phyloP scores from a whole-genome alignment of 2,329 filamentous ascomycete species.

The Xylaria sp. region DNA sequence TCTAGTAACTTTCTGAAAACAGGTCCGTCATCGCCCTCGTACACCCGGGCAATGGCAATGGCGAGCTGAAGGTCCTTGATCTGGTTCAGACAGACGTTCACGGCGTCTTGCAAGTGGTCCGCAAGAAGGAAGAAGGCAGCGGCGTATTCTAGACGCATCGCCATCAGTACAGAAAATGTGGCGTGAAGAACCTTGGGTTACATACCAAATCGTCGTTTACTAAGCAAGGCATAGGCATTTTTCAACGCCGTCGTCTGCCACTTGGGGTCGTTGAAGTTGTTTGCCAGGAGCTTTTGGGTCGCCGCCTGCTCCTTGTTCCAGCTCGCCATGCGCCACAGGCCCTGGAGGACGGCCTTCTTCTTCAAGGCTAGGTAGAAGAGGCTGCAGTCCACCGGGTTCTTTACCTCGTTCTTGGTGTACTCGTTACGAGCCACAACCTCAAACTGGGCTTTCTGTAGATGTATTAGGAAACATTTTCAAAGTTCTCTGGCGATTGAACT shows the following conservation, averaged over 20 bases:
- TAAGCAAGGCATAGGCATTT: constrained; percentile 93
- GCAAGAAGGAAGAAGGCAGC: constrained; percentile 94
- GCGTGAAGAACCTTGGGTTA: not conserved
- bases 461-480: constrained; percentile 5
- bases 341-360: constrained; percentile 89
- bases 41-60: constrained; percentile 83
- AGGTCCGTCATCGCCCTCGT: constrained; percentile 80
- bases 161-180: constrained; percentile 36
- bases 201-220: constrained; percentile 82
- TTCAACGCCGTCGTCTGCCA: constrained; percentile 92
- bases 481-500: constrained; percentile 34
- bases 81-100: constrained; percentile 84
- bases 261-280: constrained; percentile 84
- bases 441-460: constrained; percentile 70
- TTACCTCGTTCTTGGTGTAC: constrained; percentile 84
- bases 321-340: constrained; percentile 90
- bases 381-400: constrained; percentile 88
- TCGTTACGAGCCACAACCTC: constrained; percentile 91
- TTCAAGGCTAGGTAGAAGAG: constrained; percentile 87
- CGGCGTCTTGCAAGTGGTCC: constrained; percentile 80
- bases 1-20: constrained; percentile 74
- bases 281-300: constrained; percentile 79
- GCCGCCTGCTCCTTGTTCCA: constrained; percentile 85
- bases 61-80: constrained; percentile 88
- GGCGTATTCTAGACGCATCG: constrained; percentile 75